Conservation (phyloP, 1,284 basidiomycete genomes). For the Coniophora puteana region DNA sequence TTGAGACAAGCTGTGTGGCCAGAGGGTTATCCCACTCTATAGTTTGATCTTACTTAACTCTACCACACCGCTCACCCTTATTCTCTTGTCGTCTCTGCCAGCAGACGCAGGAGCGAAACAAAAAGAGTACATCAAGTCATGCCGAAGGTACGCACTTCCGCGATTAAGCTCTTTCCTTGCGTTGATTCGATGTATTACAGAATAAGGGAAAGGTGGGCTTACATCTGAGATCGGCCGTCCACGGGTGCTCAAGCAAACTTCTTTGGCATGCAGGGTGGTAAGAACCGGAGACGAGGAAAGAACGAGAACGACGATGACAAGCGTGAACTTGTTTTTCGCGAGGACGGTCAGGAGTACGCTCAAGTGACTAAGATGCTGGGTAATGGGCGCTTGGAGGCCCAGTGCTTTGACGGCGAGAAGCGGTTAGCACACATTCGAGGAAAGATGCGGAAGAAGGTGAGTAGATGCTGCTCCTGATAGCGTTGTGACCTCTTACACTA, state of each 20-base stretch:
- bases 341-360: slow-evolving; percentile 99
- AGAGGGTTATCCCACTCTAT: too few species aligned
- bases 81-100: background rate
- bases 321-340: slow-evolving; percentile 97
- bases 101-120: slow-evolving; percentile 2
- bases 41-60: too few species aligned
- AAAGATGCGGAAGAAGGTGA: slow-evolving; percentile 98
- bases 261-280: slow-evolving; percentile 74
- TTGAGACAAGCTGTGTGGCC: too few species aligned
- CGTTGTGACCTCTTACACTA: slow-evolving; percentile 4
- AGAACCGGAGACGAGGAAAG: slow-evolving; percentile 99
- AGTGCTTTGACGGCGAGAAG: slow-evolving; percentile 99
- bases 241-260: slow-evolving; percentile 1
- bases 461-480: slow-evolving; percentile 15
- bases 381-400: slow-evolving; percentile 95
- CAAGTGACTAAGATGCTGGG: slow-evolving; percentile 99
- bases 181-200: slow-evolving; percentile 33
- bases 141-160: slow-evolving; percentile 47
- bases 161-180: background rate
- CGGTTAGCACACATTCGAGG: slow-evolving; percentile 97
- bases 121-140: slow-evolving; percentile 29
- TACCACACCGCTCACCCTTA: background rate
- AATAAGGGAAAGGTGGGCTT: slow-evolving; percentile 77
- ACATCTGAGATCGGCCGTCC: background rate
- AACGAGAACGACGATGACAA: slow-evolving; percentile 99